Percentiles rank a stretch among this genome's conserved stretches.
phyloP scores from a whole-genome alignment of 2,329 filamentous ascomycete genomes.

The Aciculosporium take region DNA sequence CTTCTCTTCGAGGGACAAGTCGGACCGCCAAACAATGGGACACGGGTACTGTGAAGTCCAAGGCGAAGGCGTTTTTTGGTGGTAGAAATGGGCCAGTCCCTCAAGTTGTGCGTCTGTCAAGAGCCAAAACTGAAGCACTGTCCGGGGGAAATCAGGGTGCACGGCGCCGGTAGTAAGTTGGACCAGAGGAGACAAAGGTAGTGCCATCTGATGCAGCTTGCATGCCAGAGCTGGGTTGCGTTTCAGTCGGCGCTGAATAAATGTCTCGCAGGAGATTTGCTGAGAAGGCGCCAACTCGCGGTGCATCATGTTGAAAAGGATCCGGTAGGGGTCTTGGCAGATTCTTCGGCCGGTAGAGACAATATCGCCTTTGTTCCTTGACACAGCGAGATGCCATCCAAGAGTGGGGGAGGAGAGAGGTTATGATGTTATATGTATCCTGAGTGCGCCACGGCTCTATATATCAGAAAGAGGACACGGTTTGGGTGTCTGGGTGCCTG shows the following conservation, averaged over 20 bases:
- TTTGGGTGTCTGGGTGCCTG: neutral
- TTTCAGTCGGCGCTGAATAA: slow-evolving; percentile 20
- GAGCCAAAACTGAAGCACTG: slow-evolving; percentile 58
- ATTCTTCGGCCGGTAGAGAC: neutral
- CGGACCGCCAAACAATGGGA: slow-evolving; percentile 46
- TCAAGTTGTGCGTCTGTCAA: slow-evolving; percentile 59
- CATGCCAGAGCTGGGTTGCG: slow-evolving; percentile 37
- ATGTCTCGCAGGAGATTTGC: slow-evolving; percentile 15
- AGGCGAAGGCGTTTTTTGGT: slow-evolving; percentile 46
- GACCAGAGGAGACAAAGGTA: slow-evolving; percentile 52
- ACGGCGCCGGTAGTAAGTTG: slow-evolving; percentile 46
- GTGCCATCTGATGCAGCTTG: slow-evolving; percentile 52
- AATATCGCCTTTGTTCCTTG: neutral
- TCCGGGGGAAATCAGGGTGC: slow-evolving; percentile 50
- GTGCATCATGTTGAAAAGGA: slow-evolving; percentile 17
- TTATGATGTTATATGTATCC: too few species aligned
- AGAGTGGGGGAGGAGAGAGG: too few species aligned
- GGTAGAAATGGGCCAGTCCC: slow-evolving; percentile 56
- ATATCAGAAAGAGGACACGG: neutral
- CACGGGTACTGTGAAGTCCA: slow-evolving; percentile 50
- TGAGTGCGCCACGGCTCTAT: too few species aligned
- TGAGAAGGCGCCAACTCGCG: slow-evolving; percentile 17
- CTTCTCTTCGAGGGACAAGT: slow-evolving; percentile 49
- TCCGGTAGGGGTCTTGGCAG: neutral
- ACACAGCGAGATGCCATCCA: neutral